A percentile compares a stretch with the other conserved stretches of the same genome.
phyloP scores from a whole-genome alignment of 441 rosid genomes.

The Syzygium malaccense region DNA sequence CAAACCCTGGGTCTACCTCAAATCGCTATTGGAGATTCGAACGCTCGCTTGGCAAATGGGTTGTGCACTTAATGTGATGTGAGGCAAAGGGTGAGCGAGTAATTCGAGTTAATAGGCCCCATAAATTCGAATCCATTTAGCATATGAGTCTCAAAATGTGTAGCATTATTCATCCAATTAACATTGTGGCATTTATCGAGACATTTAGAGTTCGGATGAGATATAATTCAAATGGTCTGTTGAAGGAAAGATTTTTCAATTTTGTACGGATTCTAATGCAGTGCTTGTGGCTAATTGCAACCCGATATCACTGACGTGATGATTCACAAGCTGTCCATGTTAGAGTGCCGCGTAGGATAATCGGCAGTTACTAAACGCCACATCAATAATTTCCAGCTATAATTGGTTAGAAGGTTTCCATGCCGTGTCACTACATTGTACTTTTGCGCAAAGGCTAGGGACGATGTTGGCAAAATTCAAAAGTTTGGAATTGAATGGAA shows the following conservation, averaged over 20 bases:
- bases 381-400: fast-evolving
- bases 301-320: neutral
- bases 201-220: neutral
- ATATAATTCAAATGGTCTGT: neutral
- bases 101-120: neutral
- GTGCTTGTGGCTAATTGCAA: fast-evolving
- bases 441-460: fast-evolving
- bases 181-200: neutral
- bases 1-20: neutral
- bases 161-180: neutral
- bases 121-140: neutral
- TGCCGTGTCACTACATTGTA: fast-evolving
- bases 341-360: neutral
- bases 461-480: fast-evolving
- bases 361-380: fast-evolving
- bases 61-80: neutral
- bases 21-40: neutral
- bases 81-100: neutral
- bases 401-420: fast-evolving
- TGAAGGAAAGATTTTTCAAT: neutral
- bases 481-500: fast-evolving
- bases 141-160: neutral
- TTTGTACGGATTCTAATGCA: neutral
- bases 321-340: neutral
- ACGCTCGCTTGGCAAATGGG: neutral